Base-by-base conservation (phyloP, 345 rosid species). In the Sisymbrium irio region DNA sequence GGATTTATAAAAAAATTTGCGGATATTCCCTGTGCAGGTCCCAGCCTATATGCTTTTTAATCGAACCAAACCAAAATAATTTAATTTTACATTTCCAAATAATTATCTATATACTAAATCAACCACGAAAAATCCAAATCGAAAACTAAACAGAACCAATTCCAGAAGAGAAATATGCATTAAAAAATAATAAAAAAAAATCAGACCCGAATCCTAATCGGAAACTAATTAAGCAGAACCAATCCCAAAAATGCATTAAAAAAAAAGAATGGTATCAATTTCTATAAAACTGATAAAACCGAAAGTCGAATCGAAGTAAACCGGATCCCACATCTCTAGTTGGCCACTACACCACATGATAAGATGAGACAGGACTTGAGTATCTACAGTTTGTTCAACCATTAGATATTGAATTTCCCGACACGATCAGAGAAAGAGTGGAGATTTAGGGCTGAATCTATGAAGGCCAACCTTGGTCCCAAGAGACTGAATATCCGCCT, bases 391-490 rank as follows among this genome's bases (percentile, higher is more conserved):
- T 55, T 44, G 13, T 32, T 54, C 2, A 41, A 15, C 63, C 10
- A 64, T 0, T 20, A 39, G 39, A 63, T n/a, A 36, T 35, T 37
- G 30, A 20, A 32, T 5, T 18, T 50, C 20, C 19, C 4, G 20
- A 67, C 49, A 32, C 32, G 13, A 19, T 66, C 14, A 66, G 27
- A 59, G 37, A 75, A 53, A 56, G 3, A 57, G 32, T 3, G 42
- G 60, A 53, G 79, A 75, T 15, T 68, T 51, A 15, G 46, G 58
- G 40, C n/a, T 25, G 86, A 93, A 93, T 76, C 89, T 85, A 33
- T 75, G 58, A 19, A 93, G 94, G 8, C 96, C 97, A 1, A 91
- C 86, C 78, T 91, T 88, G 55, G 57, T 75, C 13, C 97, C 98
- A 1, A 81, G 7, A 4, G 81, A 76, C 72, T 79, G 83, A 33